Percentiles rank a stretch among this genome's conserved stretches.
These are phyloP conservation scores for Monilinia laxa DNA, from an alignment of 2,329 filamentous ascomycete genomes.

Conservation along the genomic window DNA sequence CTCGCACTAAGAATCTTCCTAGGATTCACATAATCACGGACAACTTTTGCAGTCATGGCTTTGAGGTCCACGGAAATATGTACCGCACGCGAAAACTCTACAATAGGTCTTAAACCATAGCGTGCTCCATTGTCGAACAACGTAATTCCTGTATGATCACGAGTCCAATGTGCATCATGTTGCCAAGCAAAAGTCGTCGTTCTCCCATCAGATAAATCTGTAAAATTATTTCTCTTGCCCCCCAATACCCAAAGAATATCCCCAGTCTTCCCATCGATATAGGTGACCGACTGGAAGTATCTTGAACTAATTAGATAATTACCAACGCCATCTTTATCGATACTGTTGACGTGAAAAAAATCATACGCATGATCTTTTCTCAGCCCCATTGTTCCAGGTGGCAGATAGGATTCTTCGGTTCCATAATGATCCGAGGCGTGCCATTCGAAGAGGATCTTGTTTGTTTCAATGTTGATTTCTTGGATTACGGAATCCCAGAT, in stretches of 20 bases:
- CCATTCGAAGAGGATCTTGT: conserved; percentile 9
- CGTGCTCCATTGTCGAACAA: conserved; percentile 28
- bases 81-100: conserved; percentile 24
- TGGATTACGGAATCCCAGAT: conserved; percentile 14
- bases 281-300: conserved; percentile 45
- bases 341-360: conserved; percentile 39
- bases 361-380: conserved; percentile 38
- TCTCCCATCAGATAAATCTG: conserved; percentile 34
- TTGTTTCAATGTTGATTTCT: conserved; percentile 3
- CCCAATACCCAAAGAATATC: conserved; percentile 49
- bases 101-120: conserved; percentile 14
- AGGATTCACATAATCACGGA: conserved; percentile 24
- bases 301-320: conserved; percentile 50
- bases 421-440: conserved; percentile 2
- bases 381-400: conserved; percentile 2
- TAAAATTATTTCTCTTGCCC: conserved; percentile 46
- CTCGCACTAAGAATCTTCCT: conserved; percentile 27
- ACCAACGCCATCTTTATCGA: conserved; percentile 43
- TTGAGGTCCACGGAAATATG: conserved; percentile 24
- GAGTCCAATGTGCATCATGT: conserved; percentile 46
- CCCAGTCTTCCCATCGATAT: conserved; percentile 45
- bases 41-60: conserved; percentile 27
- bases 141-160: conserved; percentile 24
- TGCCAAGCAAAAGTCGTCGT: conserved; percentile 51
- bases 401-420: conserved; percentile 6